Evolutionary conservation across 805 yeast genomes (phyloP).

Genomic region (Zygotorulaspora chibaensis): DNA sequence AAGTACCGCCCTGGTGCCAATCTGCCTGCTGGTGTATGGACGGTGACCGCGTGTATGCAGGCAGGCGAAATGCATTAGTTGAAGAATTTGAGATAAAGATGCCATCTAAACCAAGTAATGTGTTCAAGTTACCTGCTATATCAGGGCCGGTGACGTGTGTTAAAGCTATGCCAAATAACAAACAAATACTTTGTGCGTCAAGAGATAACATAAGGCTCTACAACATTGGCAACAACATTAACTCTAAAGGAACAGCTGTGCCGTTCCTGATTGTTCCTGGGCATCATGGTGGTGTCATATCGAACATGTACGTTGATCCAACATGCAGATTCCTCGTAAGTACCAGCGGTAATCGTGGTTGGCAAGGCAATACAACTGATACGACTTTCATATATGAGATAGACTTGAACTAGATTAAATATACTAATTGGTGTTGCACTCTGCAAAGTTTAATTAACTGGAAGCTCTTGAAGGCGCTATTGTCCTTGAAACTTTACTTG

Average conservation of each 20-base stretch:
- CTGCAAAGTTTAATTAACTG: background rate
- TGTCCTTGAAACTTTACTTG: slow-evolving; percentile 2
- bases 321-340: slow-evolving; percentile 84
- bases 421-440: background rate
- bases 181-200: slow-evolving; percentile 82
- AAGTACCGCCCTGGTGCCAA: slow-evolving; percentile 92
- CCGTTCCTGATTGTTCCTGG: slow-evolving; percentile 94
- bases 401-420: slow-evolving; percentile 36
- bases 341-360: slow-evolving; percentile 92
- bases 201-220: slow-evolving; percentile 84
- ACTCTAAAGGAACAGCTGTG: slow-evolving; percentile 36
- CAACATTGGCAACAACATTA: slow-evolving; percentile 45
- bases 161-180: slow-evolving; percentile 71
- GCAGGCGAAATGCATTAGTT: slow-evolving; percentile 83
- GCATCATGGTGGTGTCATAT: slow-evolving; percentile 88
- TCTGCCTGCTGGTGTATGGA: slow-evolving; percentile 82
- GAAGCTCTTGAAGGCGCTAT: background rate
- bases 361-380: slow-evolving; percentile 83
- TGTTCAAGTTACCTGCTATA: slow-evolving; percentile 72
- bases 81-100: slow-evolving; percentile 68
- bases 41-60: slow-evolving; percentile 76
- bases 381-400: slow-evolving; percentile 80
- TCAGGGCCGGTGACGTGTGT: slow-evolving; percentile 89
- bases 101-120: slow-evolving; percentile 51
- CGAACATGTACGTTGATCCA: slow-evolving; percentile 76